Evolutionary conservation across 2,329 filamentous ascomycete genomes (phyloP).

Genomic region (Chalaropsis thielavioides): DNA sequence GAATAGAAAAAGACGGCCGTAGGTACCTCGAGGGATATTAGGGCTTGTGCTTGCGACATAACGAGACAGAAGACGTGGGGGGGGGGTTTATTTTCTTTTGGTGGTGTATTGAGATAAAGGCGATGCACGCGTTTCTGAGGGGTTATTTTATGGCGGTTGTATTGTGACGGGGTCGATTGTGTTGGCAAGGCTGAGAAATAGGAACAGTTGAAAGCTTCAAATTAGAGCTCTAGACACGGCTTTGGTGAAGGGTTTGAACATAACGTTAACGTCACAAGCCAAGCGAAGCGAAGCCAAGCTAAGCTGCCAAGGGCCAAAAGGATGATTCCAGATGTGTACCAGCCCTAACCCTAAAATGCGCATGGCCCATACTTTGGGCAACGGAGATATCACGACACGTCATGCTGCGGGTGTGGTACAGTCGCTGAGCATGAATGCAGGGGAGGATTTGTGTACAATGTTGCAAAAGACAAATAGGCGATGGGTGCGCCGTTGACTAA

Average conservation of each 20-base stretch:
- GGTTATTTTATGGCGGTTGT: no score
- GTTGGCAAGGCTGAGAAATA: background rate
- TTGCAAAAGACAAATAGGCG: background rate
- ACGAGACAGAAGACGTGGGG: background rate
- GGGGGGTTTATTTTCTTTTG: background rate
- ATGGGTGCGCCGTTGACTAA: no score
- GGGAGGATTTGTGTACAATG: background rate
- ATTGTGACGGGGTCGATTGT: background rate
- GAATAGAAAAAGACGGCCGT: background rate
- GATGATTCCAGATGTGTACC: background rate
- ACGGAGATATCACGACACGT: no score
- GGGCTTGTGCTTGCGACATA: constrained; percentile 62
- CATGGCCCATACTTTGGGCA: no score
- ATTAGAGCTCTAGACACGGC: background rate
- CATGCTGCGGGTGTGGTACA: no score
- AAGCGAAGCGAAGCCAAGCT: no score
- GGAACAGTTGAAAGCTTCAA: background rate
- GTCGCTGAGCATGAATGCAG: no score
- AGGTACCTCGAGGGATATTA: constrained; percentile 47
- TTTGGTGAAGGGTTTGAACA: background rate
- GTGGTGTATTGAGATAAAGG: no score
- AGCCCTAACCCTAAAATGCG: no score
- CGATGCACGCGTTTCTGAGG: background rate
- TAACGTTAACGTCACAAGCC: background rate
- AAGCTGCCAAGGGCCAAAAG: background rate